Evolutionary conservation across 441 rosid genomes (phyloP), one percentile per base, ranked within the genome.

Genomic region (Rhodomyrtus psidioides): DNA sequence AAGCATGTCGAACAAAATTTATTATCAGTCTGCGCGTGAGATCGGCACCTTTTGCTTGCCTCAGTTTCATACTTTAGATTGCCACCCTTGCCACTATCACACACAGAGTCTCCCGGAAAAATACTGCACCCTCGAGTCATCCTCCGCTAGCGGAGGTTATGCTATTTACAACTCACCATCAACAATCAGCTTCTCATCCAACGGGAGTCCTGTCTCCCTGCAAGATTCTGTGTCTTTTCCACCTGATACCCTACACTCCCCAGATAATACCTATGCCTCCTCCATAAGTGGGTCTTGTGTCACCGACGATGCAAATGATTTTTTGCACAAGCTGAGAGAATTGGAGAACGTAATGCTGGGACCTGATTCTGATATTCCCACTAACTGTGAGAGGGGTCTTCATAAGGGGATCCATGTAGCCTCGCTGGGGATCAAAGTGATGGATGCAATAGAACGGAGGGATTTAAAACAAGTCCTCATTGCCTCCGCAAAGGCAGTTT

Each of bases 341-440:
- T 84, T 96, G 34, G 98, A 96, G 88, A 93, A 91, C 21, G 97
- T 86, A 75, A 94, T 96, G 98, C 88, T 96, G 85, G 99, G 96
- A 56, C 95, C 97, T 7, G 99, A 96, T 88, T 90, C 93, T 3
- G 97, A 94, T 85, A 56, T 90, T 42, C 88, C 89, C 28, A 89
- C 88, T 39, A 83, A 92, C 85, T 84, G 85, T 30, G 91, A 90
- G 30, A 90, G 87, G 87, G 53, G 83, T 56, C 55, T 86, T 28
- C 89, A 79, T 82, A 83, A 57, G 81, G 54, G 46, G 51, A 70
- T 84, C 19, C 79, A 55, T 83, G 59, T 81, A 10, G 87, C 84
- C 44, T 87, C 88, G 26, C 88, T 89, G 4, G 94, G 90, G 85
- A 93, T 89, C 84, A 90, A 92, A 83, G 84, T 91, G 84, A 86